Conservation (phyloP, 2,329 filamentous ascomycete genomes). For the Biscogniauxia sp. region DNA sequence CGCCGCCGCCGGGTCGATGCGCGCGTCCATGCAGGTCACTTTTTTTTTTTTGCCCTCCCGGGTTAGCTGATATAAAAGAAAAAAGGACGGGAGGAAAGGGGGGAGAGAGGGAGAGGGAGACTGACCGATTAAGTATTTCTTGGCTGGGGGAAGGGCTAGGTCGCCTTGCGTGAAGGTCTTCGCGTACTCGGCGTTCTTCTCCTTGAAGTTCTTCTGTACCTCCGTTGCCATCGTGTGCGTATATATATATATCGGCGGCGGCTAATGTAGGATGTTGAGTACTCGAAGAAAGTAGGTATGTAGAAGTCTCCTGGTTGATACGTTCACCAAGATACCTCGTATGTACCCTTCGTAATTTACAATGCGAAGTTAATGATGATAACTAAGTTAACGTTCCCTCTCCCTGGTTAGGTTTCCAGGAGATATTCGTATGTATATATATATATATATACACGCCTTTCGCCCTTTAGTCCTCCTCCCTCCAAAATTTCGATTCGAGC, state of each 20-base stretch:
- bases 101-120: constrained; percentile 20
- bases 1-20: constrained; percentile 64
- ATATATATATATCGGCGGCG: not conserved
- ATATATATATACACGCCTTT: no score
- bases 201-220: constrained; percentile 53
- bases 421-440: no score
- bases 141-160: constrained; percentile 66
- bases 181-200: constrained; percentile 57
- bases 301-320: no score
- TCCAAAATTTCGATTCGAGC: not conserved
- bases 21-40: constrained; percentile 83
- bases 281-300: not conserved
- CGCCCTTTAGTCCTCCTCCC: no score
- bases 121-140: constrained; percentile 64
- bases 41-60: no score
- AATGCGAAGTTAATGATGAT: no score
- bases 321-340: no score
- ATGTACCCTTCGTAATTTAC: no score
- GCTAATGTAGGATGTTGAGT: not conserved
- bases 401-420: no score
- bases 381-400: no score
- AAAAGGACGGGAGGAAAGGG: not conserved
- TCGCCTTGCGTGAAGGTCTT: constrained; percentile 62
- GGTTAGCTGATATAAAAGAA: not conserved
- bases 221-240: constrained; percentile 29